Evolutionary conservation across 2,329 filamentous ascomycete species (phyloP), one percentile per base, ranked within the genome.

Genomic region (Xylaria sp.): DNA sequence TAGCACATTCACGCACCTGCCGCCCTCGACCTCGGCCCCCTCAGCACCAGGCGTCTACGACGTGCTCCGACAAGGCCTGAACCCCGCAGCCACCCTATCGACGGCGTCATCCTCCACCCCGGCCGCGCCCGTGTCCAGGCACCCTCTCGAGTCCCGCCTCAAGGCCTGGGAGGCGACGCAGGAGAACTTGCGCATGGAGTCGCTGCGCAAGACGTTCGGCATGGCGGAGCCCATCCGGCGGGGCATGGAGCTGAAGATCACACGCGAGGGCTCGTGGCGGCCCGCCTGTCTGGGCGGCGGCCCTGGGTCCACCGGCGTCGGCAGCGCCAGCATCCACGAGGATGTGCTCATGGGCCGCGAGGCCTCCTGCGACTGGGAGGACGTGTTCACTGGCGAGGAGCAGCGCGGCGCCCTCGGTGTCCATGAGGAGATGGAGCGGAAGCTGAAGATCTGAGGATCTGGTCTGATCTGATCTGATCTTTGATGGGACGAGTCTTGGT

Each of bases 1-100:
- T 76, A 88, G 85, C 74, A 86, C 88, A 79, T 90, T 88, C 83
- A 86, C 85, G 77, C 91, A 92, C 83, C 83, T 86, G 74, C 63
- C 76, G 86, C 66, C 81, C 86, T 78, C 86, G 73, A 86, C 87
- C 75, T 89, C 88, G 65, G 96, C 96, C 4, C 96, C 96, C 74
- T 97, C 95, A 0, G 95, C 94, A 17, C 94, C 94, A 0, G 95
- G 95, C 74, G 86, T 98, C 72, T 94, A 97, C 86, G 96, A 98
- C 85, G 94, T 92, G 20, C 92, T 99, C 75, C 94, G 96, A 78
- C 86, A 90, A 71, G 94, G 94, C 82, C 87, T 97, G 73, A 89
- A 89, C 74, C 90, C 89, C n/a, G 84, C 84, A 57, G 81, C 88
- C 65, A 74, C 81, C 59, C 80, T 59, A n/a, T 31, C 67, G 23